Conservation (phyloP, 2,329 filamentous ascomycete genomes). For the Cladosporium phlei region DNA sequence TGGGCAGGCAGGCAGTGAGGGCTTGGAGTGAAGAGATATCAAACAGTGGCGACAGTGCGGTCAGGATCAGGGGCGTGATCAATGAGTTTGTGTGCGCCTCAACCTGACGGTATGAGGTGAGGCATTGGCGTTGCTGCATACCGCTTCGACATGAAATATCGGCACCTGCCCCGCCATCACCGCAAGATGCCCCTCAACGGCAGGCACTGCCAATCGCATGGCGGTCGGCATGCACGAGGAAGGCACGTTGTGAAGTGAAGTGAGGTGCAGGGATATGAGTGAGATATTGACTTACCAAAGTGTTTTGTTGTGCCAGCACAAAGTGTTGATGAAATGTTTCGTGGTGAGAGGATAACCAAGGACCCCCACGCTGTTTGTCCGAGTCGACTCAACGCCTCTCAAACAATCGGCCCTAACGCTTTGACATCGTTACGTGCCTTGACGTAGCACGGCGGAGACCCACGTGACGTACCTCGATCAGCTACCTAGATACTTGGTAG, state of each 20-base stretch:
- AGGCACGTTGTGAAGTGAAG: neutral
- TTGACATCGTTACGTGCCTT: neutral
- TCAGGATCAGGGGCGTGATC: neutral
- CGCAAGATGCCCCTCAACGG: slow-evolving; percentile 9
- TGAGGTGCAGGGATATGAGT: neutral
- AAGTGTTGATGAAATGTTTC: neutral
- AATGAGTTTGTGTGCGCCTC: neutral
- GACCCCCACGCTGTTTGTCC: neutral
- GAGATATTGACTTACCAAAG: too few relatives aligned
- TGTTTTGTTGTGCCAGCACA: too few relatives aligned
- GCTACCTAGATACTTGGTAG: too few relatives aligned
- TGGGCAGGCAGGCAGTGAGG: neutral
- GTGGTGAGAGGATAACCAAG: too few relatives aligned
- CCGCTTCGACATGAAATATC: slow-evolving; percentile 5
- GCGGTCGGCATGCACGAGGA: neutral
- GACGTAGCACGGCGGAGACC: too few relatives aligned
- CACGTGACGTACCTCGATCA: too few relatives aligned
- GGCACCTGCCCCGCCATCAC: neutral
- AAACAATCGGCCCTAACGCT: slow-evolving; percentile 3
- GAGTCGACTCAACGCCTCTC: slow-evolving; percentile 4
- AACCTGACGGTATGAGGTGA: neutral
- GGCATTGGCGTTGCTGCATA: slow-evolving; percentile 1
- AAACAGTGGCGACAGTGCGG: neutral
- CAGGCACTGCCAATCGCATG: neutral
- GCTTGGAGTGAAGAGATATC: neutral